Conservation (phyloP, 2,329 filamentous ascomycete genomes). For the Tolypocladium sp. region DNA sequence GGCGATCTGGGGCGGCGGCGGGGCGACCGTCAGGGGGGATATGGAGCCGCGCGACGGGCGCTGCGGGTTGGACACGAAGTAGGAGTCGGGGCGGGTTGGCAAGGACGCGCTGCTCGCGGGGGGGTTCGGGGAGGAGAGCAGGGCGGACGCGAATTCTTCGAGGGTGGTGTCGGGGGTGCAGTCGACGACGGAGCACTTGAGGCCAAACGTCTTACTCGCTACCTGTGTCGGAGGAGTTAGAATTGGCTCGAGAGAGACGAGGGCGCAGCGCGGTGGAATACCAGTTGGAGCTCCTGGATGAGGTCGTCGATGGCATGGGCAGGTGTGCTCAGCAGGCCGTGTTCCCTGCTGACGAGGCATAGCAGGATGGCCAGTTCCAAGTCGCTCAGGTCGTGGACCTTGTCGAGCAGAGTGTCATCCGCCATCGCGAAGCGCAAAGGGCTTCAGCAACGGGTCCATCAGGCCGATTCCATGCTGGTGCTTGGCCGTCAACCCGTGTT, state of each 20-base stretch:
- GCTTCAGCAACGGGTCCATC: constrained; percentile 14
- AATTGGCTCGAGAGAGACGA: neutral
- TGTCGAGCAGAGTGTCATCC: constrained; percentile 51
- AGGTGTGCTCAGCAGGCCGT: constrained; percentile 78
- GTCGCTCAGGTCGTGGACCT: constrained; percentile 73
- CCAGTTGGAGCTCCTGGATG: constrained; percentile 64
- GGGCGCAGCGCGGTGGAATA: constrained; percentile 18
- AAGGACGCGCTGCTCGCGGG: constrained; percentile 15
- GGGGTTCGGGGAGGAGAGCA: constrained; percentile 38
- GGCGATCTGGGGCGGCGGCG: constrained; percentile 45
- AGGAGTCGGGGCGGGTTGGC: constrained; percentile 18
- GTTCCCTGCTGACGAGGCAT: constrained; percentile 71
- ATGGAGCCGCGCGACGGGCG: constrained; percentile 13
- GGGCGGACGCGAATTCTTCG: constrained; percentile 68
- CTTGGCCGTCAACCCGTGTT: neutral
- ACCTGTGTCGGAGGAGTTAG: constrained; percentile 36
- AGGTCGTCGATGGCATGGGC: constrained; percentile 53
- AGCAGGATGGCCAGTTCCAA: constrained; percentile 80
- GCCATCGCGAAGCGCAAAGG: constrained; percentile 39
- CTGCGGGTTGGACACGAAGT: constrained; percentile 15
- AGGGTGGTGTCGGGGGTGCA: constrained; percentile 67
- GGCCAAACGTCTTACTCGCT: constrained; percentile 60
- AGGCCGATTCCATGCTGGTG: constrained; percentile 4
- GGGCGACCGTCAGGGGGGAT: constrained; percentile 17
- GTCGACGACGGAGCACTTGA: constrained; percentile 60